phyloP scores from a whole-genome alignment of 139 green algal genomes.

The Chlorella ohadii region DNA sequence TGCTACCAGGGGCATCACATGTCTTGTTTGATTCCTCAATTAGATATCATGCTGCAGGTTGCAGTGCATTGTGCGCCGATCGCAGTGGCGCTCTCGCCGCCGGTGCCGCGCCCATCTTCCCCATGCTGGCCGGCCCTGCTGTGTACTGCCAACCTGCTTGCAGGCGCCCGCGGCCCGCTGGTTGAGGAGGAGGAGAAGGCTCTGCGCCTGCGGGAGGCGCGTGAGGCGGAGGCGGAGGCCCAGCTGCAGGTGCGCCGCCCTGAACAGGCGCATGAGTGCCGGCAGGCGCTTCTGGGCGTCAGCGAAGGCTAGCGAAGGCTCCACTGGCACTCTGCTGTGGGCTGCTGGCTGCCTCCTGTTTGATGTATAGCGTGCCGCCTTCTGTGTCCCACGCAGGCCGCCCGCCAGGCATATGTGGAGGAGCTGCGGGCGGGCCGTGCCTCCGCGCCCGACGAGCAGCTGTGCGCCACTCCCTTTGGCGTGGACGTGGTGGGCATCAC shows the following conservation, averaged over 20 bases:
- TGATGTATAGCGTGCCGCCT: too few relatives aligned
- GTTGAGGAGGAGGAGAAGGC: slow-evolving; percentile 80
- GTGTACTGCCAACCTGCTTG: not conserved
- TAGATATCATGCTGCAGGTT: not conserved
- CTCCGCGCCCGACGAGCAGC: slow-evolving; percentile 58
- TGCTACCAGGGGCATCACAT: too few relatives aligned
- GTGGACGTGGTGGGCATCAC: slow-evolving; percentile 98
- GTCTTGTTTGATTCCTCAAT: not conserved
- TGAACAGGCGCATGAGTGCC: too few relatives aligned
- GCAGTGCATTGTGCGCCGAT: not conserved
- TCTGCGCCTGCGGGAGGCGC: slow-evolving; percentile 66
- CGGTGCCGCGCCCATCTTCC: too few relatives aligned
- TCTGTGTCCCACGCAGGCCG: slow-evolving; percentile 1
- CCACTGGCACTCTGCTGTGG: too few relatives aligned
- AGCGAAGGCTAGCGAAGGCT: too few relatives aligned
- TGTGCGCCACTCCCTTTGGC: slow-evolving; percentile 96
- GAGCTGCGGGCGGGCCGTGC: slow-evolving; percentile 20
- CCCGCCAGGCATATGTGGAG: slow-evolving; percentile 27
- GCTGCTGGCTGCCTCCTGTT: not conserved
- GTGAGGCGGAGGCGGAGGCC: slow-evolving; percentile 65
- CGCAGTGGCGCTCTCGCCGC: too few relatives aligned
- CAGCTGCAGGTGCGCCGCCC: slow-evolving; percentile 31
- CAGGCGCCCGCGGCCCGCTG: slow-evolving; percentile 69
- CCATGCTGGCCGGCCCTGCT: too few relatives aligned
- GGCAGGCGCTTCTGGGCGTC: too few relatives aligned